Base-by-base conservation (phyloP, 257 asterid genomes). In the Schizonepeta tenuifolia region DNA sequence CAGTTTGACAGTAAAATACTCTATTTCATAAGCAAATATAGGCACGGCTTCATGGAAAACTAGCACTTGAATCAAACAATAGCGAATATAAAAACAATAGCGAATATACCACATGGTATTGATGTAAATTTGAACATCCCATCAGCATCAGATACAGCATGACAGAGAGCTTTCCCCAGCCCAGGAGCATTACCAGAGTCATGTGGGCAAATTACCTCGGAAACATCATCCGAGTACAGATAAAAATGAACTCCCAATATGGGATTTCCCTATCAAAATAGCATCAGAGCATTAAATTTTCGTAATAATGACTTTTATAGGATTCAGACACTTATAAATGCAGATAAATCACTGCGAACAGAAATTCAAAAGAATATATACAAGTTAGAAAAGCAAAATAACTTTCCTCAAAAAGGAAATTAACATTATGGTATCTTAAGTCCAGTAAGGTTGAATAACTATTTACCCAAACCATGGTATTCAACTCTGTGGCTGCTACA, bases 201-300 rank as follows among this genome's bases (percentile, higher is more conserved):
- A 46, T 78, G 83, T n/a, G 92, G 96, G 73, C 96, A 94, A 77
- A 84, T 84, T 82, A 94, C 80, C 83, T 88, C 90, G 71, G 57
- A 66, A 69, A 86, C 88, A 83, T 91, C 93, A 76, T 94, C 98
- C 4, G 98, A 91, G 81, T 91, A 89, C 36, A 94, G 88, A 80
- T 85, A 94, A 75, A 94, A 71, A 70, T 91, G 97, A 80, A 94
- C 97, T 77, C 98, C 98, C 88, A 91, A 59, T 75, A 94, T 88
- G 73, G 98, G 96, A 80, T 91, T 94, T 81, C 95, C 98, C 98
- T 94, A 83, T 44, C 78, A 84, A 78, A 67, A 75, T 24, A 18
- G 77, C 70, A 79, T 40, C 47, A 67, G 26, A 76, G 47, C 60
- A 68, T 66, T 50, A 58, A 53, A 66, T 67, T 28, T 50, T 18